phyloP scores from a whole-genome alignment of 257 asterid genomes.

The Misopates orontium region DNA sequence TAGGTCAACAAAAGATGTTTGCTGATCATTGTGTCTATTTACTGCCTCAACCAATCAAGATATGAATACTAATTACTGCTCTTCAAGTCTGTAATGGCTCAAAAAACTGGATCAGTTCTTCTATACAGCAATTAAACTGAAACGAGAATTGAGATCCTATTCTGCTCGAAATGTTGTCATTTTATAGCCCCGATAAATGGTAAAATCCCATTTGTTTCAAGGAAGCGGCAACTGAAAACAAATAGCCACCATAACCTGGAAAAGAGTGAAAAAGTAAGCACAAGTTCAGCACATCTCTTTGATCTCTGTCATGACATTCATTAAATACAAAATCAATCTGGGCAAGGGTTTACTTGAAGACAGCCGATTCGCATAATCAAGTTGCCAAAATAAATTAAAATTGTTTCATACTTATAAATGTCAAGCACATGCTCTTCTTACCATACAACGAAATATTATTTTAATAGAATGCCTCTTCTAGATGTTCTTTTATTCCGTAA shows the following conservation, averaged over 20 bases:
- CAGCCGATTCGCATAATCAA: background rate
- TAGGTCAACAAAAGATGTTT: constrained; percentile 82
- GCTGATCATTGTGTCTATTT: constrained; percentile 61
- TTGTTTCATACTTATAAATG: constrained; percentile 6
- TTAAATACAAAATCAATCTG: background rate
- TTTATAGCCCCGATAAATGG: constrained; percentile 31
- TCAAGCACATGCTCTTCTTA: background rate
- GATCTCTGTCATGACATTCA: constrained; percentile 13
- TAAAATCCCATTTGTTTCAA: constrained; percentile 25
- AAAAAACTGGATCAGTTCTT: constrained; percentile 15
- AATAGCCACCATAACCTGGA: constrained; percentile 32
- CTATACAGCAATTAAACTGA: constrained; percentile 25
- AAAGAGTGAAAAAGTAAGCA: constrained; percentile 13
- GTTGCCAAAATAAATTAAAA: background rate
- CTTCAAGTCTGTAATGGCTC: constrained; percentile 25
- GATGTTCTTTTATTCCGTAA: too few species aligned
- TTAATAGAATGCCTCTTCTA: too few species aligned
- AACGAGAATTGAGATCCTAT: constrained; percentile 27
- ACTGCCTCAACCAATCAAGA: constrained; percentile 33
- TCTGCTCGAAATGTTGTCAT: constrained; percentile 20
- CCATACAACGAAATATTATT: background rate
- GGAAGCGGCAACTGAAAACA: constrained; percentile 28
- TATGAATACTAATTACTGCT: constrained; percentile 27
- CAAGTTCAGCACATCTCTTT: constrained; percentile 12
- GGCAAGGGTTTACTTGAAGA: background rate